A percentile compares a stretch with the other conserved stretches of the same genome.
These are phyloP conservation scores for Mycogone perniciosa DNA, from an alignment of 2,329 filamentous ascomycete species.

Conservation along the genomic window DNA sequence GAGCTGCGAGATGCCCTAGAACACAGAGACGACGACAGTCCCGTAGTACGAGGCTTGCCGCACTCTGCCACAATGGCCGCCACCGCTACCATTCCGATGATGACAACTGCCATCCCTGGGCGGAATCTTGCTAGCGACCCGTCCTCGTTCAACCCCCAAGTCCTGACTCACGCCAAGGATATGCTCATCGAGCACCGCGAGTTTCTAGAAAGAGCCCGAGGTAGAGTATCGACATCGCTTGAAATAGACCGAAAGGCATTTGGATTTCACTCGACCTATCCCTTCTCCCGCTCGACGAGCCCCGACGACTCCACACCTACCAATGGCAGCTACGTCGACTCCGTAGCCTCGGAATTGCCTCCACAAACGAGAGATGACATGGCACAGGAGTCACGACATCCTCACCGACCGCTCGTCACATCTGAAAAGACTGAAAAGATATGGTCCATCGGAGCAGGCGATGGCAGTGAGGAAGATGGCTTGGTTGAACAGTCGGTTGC, in stretches of 20 bases:
- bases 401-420: neutral
- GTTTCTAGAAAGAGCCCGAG: conserved; percentile 24
- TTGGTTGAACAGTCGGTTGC: conserved; percentile 60
- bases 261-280: conserved; percentile 21
- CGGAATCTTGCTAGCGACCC: conserved; percentile 27
- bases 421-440: conserved; percentile 57
- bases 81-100: conserved; percentile 26
- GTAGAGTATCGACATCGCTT: conserved; percentile 28
- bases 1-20: conserved; percentile 29
- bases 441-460: conserved; percentile 55
- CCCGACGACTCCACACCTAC: conserved; percentile 23
- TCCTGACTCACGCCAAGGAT: conserved; percentile 29
- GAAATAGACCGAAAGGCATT: conserved; percentile 26
- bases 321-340: conserved; percentile 16
- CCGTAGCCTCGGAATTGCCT: conserved; percentile 9
- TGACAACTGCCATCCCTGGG: conserved; percentile 19
- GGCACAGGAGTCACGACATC: conserved; percentile 1
- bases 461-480: conserved; percentile 44
- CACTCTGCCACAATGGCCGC: conserved; percentile 28
- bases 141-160: conserved; percentile 27
- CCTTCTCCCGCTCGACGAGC: conserved; percentile 21
- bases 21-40: conserved; percentile 29
- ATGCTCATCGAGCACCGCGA: conserved; percentile 31
- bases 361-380: conserved; percentile 16
- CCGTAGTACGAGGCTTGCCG: conserved; percentile 28